Evolutionary conservation across 225 moss, liverwort and hornwort species (phyloP), one percentile per base, ranked within the genome.

Genomic region (Lunularia cruciata): DNA sequence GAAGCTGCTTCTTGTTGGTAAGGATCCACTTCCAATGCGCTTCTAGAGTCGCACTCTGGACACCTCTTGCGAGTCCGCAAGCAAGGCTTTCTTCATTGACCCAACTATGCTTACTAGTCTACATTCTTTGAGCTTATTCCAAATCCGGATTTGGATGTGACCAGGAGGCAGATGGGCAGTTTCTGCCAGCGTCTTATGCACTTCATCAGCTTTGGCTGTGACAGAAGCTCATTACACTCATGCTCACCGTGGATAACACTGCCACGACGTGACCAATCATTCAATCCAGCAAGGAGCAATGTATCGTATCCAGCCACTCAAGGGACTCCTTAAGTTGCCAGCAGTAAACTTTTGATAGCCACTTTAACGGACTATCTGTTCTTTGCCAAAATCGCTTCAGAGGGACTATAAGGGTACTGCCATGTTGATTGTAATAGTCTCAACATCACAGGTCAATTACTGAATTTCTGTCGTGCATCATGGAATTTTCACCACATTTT

Each of bases 251-350:
- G 15, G 53, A 9, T 23, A 52, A 12, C 31, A 59, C 64, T 65
- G 63, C 53, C 45, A 56, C 30, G 27, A 27, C 42, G n/a, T 40
- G 37, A 42, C 26, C 20, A 36, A n/a, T n/a, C n/a, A 54, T 59
- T 18, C 48, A 65, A 57, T n/a, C n/a, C n/a, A 36, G 34, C 38
- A 39, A 63, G 70, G 34, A 60, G 71, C 76, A 70, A 22, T 77
- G 72, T 77, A 72, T 68, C 62, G 58, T 72, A 37, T 59, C n/a
- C 45, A 67, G 54, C 62, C 56, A 52, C 36, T 55, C 31, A 62
- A 60, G 72, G 61, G 34, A 33, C 67, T 20, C 20, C 34, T 51
- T 5, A 36, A 36, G 35, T 47, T 67, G 34, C 51, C 18, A 52
- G 20, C 47, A 31, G 47, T 19, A 32, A 8, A 16, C 35, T 2